phyloP scores from a whole-genome alignment of 495 filamentous ascomycete species.

The Rostrohypoxylon terebratum region DNA sequence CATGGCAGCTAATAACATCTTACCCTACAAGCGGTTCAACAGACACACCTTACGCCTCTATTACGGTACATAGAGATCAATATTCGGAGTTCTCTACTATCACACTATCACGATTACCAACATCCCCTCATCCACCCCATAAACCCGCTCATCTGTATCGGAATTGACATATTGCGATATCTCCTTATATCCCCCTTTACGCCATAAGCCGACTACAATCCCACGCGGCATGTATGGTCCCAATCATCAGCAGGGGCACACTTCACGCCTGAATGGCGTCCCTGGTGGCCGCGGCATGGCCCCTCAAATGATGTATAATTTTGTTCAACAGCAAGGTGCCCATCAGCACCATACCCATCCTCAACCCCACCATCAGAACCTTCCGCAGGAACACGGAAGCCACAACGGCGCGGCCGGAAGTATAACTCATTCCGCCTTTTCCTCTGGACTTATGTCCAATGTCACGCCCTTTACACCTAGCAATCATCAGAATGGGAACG shows the following conservation, averaged over 20 bases:
- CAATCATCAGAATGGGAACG: slow-evolving; percentile 80
- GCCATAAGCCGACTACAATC: slow-evolving; percentile 7
- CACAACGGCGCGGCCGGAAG: slow-evolving; percentile 66
- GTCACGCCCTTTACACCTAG: slow-evolving; percentile 79
- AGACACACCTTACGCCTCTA: slow-evolving; percentile 21
- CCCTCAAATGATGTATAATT: slow-evolving; percentile 76
- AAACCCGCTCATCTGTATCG: background rate
- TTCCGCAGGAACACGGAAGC: slow-evolving; percentile 77
- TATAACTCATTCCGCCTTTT: slow-evolving; percentile 84
- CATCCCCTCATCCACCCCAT: background rate
- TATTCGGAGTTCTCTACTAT: no score
- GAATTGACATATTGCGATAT: background rate
- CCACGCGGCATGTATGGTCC: slow-evolving; percentile 81
- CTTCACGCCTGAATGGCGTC: slow-evolving; percentile 73
- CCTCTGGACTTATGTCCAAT: slow-evolving; percentile 77
- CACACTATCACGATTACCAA: slow-evolving; percentile 13
- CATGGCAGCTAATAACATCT: slow-evolving; percentile 42
- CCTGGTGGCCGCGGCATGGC: slow-evolving; percentile 59
- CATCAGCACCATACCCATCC: slow-evolving; percentile 77
- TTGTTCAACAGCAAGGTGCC: slow-evolving; percentile 68
- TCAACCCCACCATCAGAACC: slow-evolving; percentile 76
- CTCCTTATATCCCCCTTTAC: background rate
- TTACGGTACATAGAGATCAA: no score
- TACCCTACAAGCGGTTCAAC: slow-evolving; percentile 25
- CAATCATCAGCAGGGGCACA: slow-evolving; percentile 81